Evolutionary conservation across 306 rosid genomes (phyloP), one percentile per base, ranked within the genome.

Genomic region (Gillenia trifoliata): DNA sequence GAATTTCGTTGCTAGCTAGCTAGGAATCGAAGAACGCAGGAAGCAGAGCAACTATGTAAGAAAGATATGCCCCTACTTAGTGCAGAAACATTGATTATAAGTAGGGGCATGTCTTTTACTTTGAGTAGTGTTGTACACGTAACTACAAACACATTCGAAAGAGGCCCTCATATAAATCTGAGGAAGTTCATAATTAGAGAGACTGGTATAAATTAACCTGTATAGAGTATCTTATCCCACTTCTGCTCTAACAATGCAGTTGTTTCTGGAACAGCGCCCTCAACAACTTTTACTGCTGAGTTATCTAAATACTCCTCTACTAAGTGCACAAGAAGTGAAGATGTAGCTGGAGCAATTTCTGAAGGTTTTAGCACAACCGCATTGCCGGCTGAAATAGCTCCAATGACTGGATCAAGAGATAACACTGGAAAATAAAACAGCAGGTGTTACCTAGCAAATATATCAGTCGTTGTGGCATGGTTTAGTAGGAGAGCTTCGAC

Each of bases 141-240:
- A n/a, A 38, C 41, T 38, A 38, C 41, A 8, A 8, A 38, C 41
- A 3, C 41, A 38, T 38, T 38, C 41, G 9, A 38, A 8, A 8
- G 41, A 38, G 41, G 41, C 41, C 9, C 41, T 38, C 11, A 38
- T 38, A 38, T 10, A 38, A 38, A 38, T 8, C 41, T 38, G 41
- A 38, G 41, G 41, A 38, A 38, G 41, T 38, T 38, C 41, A 38
- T 38, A 38, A 38, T 38, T 38, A 38, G 41, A 49, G 55, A 19
- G 2, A 49, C 6, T 19, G 4, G 54, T 16, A 13, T 15, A 13
- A 19, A 49, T 19, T 11, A 79, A 89, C 97, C 93, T 74, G 96
- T 92, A 70, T 88, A 92, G 71, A 92, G 87, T 82, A 92, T 92
- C 84, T 88, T 92, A 73, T 92, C 93, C 97, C 97, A 90, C 66